Evolutionary conservation across 1,139 yeast species (phyloP).

Genomic region (Nadsonia starkeyi-henricii): DNA sequence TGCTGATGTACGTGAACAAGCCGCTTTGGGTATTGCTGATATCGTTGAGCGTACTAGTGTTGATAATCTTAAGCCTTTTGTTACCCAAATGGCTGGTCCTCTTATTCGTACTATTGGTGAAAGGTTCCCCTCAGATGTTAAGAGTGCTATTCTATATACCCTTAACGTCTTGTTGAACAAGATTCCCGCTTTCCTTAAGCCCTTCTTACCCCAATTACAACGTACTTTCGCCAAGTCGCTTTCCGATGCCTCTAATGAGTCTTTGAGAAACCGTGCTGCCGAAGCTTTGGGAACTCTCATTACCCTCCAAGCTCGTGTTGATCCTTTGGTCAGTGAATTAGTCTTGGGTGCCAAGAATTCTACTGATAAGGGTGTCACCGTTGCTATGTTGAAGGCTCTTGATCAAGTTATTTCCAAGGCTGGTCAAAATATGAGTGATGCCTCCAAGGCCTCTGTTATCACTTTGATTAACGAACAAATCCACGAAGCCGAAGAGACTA

Average conservation of each 20-base stretch:
- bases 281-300: conserved; percentile 78
- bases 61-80: conserved; percentile 66
- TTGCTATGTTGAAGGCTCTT: conserved; percentile 77
- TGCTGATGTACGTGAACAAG: conserved; percentile 64
- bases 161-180: conserved; percentile 63
- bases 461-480: conserved; percentile 50
- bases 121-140: conserved; percentile 77
- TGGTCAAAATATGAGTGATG: conserved; percentile 62
- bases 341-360: conserved; percentile 57
- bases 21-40: conserved; percentile 85
- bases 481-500: conserved; percentile 8
- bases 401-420: conserved; percentile 72
- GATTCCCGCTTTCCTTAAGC: conserved; percentile 84
- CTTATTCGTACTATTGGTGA: conserved; percentile 97
- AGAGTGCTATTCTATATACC: conserved; percentile 81
- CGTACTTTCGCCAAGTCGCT: conserved; percentile 91
- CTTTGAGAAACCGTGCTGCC: conserved; percentile 76
- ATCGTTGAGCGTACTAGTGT: conserved; percentile 79
- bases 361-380: conserved; percentile 52
- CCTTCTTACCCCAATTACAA: conserved; percentile 94
- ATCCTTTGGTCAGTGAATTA: conserved; percentile 76
- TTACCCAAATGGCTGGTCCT: conserved; percentile 93
- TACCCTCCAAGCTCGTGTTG: conserved; percentile 84
- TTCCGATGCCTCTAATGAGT: conserved; percentile 49
- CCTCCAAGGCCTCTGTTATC: conserved; percentile 56